phyloP scores from a whole-genome alignment of 768 basidiomycete genomes.

The Mycena indigotica region DNA sequence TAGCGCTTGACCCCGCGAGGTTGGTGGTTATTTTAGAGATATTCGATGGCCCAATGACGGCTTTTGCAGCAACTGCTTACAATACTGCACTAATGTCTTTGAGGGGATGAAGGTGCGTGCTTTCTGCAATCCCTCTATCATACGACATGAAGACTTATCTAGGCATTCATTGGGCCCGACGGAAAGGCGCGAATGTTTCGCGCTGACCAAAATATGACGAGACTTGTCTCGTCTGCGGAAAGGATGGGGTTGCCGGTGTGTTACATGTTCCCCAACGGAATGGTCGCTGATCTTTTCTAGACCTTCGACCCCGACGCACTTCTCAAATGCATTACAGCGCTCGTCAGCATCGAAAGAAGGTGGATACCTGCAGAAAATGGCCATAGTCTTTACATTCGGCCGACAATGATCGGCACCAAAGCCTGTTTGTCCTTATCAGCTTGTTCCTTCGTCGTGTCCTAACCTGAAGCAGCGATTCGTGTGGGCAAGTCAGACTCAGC shows the following conservation, averaged over 20 bases:
- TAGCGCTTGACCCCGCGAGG: conserved; percentile 69
- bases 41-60: background rate
- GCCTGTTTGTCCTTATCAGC: conserved; percentile 42
- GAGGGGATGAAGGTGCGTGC: conserved; percentile 76
- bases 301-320: conserved; percentile 73
- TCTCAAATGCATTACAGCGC: conserved; percentile 70
- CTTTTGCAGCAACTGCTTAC: conserved; percentile 60
- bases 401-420: conserved; percentile 68
- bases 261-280: background rate
- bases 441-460: conserved; percentile 36
- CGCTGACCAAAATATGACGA: conserved; percentile 82
- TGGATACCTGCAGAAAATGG: conserved; percentile 82
- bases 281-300: conserved; percentile 34
- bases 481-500: conserved; percentile 75
- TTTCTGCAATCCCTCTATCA: background rate
- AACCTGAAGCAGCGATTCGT: conserved; percentile 53
- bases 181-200: conserved; percentile 80
- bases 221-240: conserved; percentile 67
- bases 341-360: conserved; percentile 70
- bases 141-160: background rate
- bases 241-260: conserved; percentile 73
- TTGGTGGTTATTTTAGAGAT: conserved; percentile 23
- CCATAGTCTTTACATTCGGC: conserved; percentile 85
- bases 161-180: conserved; percentile 74
- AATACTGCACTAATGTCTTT: conserved; percentile 84